Evolutionary conservation across 2,329 filamentous ascomycete species (phyloP), one percentile per base, ranked within the genome.

Genomic region (Paramyrothecium sp.): DNA sequence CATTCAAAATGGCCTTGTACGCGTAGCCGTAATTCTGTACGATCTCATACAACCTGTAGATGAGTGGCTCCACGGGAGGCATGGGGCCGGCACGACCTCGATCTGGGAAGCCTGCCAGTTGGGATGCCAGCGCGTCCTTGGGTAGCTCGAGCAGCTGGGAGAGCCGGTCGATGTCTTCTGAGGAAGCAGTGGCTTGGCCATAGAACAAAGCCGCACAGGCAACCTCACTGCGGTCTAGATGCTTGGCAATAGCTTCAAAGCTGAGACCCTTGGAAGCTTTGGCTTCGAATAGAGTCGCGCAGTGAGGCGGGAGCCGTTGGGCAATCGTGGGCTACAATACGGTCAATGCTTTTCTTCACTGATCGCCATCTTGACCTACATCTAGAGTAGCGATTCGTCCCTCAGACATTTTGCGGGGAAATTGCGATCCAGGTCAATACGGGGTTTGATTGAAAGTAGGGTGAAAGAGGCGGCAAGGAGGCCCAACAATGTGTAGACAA

Each of bases 21-120:
- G 93, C 91, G 73, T 97, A 96, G 1, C 94, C 94, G 69, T 97
- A 97, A 73, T 97, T 98, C 78, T 97, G 93, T 60, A 98, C 89
- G 70, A 97, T 90, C 81, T 98, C 94, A 73, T 92, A 97, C 58
- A 97, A 73, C 2, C 94, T 82, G 74, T 98, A 98, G 69, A 97
- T 93, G 64, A 74, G 69, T 21, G 74, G 74, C 48, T 75, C 73
- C 20, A 64, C 62, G 5, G 73, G 73, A 13, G 73, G 73, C 73
- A 75, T 75, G 4, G 68, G 69, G 1, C 67, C 72, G 0, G 88
- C 84, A 54, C 87, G 81, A 34, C 93, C 93, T 3, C 93, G 85
- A 72, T 97, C 91, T 0, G 92, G 93, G 68, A 90, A 93, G 0
- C 86, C 89, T 34, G 80, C 79, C 61, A 95, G 79, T 65, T 91